These are phyloP conservation scores for Meyerozyma smithsonii DNA, from an alignment of 1,139 yeast species.

Conservation along the genomic window DNA sequence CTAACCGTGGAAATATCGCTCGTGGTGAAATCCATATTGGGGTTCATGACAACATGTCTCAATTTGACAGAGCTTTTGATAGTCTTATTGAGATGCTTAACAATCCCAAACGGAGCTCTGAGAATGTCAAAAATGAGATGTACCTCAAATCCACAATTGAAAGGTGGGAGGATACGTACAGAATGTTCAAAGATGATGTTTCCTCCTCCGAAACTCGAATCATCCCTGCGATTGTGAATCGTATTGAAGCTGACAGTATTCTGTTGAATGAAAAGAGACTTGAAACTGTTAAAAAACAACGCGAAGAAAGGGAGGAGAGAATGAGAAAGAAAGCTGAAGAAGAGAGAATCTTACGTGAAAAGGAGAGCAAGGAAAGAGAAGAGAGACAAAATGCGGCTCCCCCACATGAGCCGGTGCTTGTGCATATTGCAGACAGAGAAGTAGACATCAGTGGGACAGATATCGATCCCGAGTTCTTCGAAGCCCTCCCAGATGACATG, in stretches of 20 bases:
- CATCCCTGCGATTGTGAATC: slow-evolving; percentile 48
- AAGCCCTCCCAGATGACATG: slow-evolving; percentile 90
- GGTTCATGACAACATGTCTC: slow-evolving; percentile 6
- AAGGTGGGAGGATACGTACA: slow-evolving; percentile 64
- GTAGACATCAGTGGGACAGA: slow-evolving; percentile 89
- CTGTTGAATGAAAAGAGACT: slow-evolving; percentile 23
- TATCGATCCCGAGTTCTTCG: slow-evolving; percentile 86
- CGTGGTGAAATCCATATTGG: slow-evolving; percentile 1
- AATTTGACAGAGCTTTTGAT: slow-evolving; percentile 26
- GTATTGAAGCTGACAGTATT: slow-evolving; percentile 47
- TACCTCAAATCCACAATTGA: slow-evolving; percentile 56
- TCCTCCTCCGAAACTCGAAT: slow-evolving; percentile 28
- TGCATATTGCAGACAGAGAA: slow-evolving; percentile 70
- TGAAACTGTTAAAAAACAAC: slow-evolving; percentile 24
- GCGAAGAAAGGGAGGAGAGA: slow-evolving; percentile 22
- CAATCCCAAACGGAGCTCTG: slow-evolving; percentile 8
- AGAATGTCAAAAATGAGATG: slow-evolving; percentile 14
- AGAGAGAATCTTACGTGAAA: slow-evolving; percentile 29
- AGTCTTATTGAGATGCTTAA: slow-evolving; percentile 18
- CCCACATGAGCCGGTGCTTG: slow-evolving; percentile 51
- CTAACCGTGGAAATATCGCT: background rate
- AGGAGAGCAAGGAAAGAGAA: slow-evolving; percentile 34
- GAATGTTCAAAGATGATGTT: slow-evolving; percentile 41
- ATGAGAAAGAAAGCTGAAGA: slow-evolving; percentile 27
- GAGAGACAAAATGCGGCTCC: slow-evolving; percentile 12